Evolutionary conservation across 2,329 filamentous ascomycete genomes (phyloP).

Genomic region (Grosmannia clavigera): DNA sequence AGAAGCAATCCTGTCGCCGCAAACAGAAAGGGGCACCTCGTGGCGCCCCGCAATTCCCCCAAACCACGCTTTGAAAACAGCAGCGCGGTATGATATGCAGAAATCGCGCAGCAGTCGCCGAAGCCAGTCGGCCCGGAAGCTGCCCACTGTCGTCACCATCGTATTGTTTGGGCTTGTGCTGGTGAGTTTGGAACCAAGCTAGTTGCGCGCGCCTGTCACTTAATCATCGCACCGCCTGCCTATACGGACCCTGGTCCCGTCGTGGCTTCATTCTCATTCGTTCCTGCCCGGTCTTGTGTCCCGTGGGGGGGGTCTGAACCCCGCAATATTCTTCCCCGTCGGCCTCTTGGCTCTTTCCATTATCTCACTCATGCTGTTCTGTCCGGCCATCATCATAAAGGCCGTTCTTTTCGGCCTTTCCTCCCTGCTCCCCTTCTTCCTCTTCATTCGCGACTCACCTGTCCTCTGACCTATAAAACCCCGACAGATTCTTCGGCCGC

Average conservation of each 20-base stretch:
- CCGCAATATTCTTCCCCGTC: not conserved
- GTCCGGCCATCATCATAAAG: no score
- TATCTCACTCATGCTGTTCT: not conserved
- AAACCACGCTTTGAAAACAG: not conserved
- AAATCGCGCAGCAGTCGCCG: conserved; percentile 11
- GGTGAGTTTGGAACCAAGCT: not conserved
- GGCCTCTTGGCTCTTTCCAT: not conserved
- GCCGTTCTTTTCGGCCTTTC: not conserved
- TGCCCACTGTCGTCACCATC: conserved; percentile 16
- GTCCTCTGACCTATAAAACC: not conserved
- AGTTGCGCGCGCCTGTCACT: not conserved
- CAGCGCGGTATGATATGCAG: not conserved
- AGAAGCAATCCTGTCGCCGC: conserved; percentile 10
- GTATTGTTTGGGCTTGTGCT: conserved; percentile 3
- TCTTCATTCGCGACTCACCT: not conserved
- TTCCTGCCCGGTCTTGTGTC: not conserved
- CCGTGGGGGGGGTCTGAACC: not conserved
- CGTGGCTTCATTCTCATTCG: not conserved
- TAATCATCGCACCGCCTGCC: not conserved
- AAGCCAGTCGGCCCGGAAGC: conserved; percentile 12
- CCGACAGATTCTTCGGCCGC: conserved; percentile 27
- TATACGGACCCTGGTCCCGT: not conserved
- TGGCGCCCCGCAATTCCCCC: conserved; percentile 15
- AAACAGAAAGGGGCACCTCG: conserved; percentile 12
- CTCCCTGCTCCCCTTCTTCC: conserved; percentile 2